Evolutionary conservation across 768 basidiomycete genomes (phyloP).

Genomic region (Lactarius hatsudake): DNA sequence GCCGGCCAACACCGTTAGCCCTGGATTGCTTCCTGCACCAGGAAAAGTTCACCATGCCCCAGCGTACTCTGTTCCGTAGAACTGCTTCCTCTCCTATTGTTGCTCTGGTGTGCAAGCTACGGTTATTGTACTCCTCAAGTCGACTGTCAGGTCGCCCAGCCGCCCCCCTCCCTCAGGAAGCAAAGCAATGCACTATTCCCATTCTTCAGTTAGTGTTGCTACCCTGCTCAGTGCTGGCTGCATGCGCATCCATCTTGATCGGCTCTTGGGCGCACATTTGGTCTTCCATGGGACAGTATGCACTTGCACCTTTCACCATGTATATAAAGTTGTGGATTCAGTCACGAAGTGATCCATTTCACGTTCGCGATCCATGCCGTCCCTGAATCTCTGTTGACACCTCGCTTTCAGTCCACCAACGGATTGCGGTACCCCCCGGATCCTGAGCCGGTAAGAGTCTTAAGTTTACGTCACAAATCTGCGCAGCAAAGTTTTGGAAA

Average conservation of each 20-base stretch:
- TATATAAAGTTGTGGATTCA: background rate
- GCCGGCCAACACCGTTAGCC: background rate
- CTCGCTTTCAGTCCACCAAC: slow-evolving; percentile 56
- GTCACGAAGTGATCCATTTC: slow-evolving; percentile 62
- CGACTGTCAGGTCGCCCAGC: slow-evolving; percentile 72
- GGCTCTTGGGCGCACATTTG: slow-evolving; percentile 59
- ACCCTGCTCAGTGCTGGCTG: background rate
- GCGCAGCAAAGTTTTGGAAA: slow-evolving; percentile 39
- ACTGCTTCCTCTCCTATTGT: slow-evolving; percentile 9
- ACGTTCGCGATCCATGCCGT: slow-evolving; percentile 40
- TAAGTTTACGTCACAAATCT: slow-evolving; percentile 67
- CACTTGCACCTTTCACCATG: slow-evolving; percentile 6
- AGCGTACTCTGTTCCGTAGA: background rate
- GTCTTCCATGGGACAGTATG: slow-evolving; percentile 67
- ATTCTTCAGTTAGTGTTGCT: slow-evolving; percentile 53
- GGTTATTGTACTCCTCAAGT: slow-evolving; percentile 36
- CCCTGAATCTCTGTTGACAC: background rate
- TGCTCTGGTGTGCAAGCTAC: slow-evolving; percentile 15
- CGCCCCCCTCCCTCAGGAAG: slow-evolving; percentile 63
- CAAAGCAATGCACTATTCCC: slow-evolving; percentile 60
- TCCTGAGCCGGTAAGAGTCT: slow-evolving; percentile 74
- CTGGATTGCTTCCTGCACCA: background rate
- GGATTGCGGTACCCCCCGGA: slow-evolving; percentile 64
- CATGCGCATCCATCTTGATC: background rate
- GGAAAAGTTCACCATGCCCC: background rate